Conservation (phyloP, 1,284 basidiomycete genomes). For the Polyporus tsugae region DNA sequence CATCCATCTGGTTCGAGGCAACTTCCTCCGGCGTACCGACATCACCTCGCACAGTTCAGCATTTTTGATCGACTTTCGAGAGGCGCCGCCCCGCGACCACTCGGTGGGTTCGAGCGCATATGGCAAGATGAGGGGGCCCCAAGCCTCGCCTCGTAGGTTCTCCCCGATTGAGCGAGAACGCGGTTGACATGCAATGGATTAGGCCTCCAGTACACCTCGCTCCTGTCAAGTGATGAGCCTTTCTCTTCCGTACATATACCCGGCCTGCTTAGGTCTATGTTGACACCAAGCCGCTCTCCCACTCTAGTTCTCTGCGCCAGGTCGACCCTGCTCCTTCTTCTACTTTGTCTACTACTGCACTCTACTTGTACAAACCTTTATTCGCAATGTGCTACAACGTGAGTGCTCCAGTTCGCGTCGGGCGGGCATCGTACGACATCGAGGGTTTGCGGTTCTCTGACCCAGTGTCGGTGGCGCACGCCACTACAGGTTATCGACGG, state of each 20-base stretch:
- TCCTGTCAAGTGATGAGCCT: slow-evolving; percentile 40
- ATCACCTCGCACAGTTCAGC: slow-evolving; percentile 36
- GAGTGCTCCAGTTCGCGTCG: slow-evolving; percentile 37
- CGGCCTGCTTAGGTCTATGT: slow-evolving; percentile 16
- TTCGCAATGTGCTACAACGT: slow-evolving; percentile 81
- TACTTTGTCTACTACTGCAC: slow-evolving; percentile 12
- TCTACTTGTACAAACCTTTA: slow-evolving; percentile 23
- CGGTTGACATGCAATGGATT: slow-evolving; percentile 42
- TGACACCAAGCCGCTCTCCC: slow-evolving; percentile 26
- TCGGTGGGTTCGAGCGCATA: slow-evolving; percentile 38
- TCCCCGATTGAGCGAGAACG: slow-evolving; percentile 41
- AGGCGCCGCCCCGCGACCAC: slow-evolving; percentile 35
- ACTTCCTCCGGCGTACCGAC: slow-evolving; percentile 31
- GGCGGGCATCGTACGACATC: slow-evolving; percentile 12
- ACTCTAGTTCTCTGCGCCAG: slow-evolving; percentile 30
- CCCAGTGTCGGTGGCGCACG: slow-evolving; percentile 20
- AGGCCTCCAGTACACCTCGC: slow-evolving; percentile 38
- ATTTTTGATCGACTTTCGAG: slow-evolving; percentile 38
- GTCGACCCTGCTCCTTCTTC: slow-evolving; percentile 29
- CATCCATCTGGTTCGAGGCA: slow-evolving; percentile 29
- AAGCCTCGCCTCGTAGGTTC: slow-evolving; percentile 43
- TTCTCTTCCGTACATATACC: slow-evolving; percentile 32
- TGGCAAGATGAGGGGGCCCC: slow-evolving; percentile 41
- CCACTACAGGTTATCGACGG: slow-evolving; percentile 74
- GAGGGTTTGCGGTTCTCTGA: slow-evolving; percentile 11